phyloP scores from a whole-genome alignment of 2,329 filamentous ascomycete species.

The Chaetomiaceae sp. region DNA sequence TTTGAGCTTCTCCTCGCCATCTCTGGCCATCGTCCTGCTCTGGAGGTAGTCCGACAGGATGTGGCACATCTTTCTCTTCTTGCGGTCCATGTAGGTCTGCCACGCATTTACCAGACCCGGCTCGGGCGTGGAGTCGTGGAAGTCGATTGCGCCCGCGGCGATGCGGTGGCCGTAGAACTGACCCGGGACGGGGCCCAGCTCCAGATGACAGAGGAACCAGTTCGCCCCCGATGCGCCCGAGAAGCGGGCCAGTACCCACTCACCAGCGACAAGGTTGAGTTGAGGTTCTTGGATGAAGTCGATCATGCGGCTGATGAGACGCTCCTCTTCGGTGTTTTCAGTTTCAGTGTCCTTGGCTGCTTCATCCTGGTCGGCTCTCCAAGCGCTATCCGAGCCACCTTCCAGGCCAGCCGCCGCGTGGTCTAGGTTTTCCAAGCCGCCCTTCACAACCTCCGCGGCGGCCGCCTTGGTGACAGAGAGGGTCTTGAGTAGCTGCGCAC shows the following conservation, averaged over 20 bases:
- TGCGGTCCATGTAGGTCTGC: slow-evolving; percentile 30
- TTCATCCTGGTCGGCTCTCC: too few relatives aligned
- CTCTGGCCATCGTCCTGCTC: slow-evolving; percentile 21
- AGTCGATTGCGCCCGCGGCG: slow-evolving; percentile 33
- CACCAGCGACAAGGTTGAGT: slow-evolving; percentile 29
- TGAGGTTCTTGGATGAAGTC: slow-evolving; percentile 30
- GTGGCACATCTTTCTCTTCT: slow-evolving; percentile 30
- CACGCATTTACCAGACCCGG: slow-evolving; percentile 27
- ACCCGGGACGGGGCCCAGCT: slow-evolving; percentile 28
- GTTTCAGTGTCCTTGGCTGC: not conserved
- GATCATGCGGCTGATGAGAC: slow-evolving; percentile 29
- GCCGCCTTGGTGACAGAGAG: slow-evolving; percentile 9
- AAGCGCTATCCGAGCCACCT: too few relatives aligned
- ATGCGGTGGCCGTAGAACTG: slow-evolving; percentile 31
- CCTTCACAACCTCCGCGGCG: not conserved
- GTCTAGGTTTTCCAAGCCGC: not conserved
- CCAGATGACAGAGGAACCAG: slow-evolving; percentile 34
- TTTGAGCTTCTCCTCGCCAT: slow-evolving; percentile 16
- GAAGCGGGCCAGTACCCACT: slow-evolving; percentile 35
- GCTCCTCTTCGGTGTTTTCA: slow-evolving; percentile 23
- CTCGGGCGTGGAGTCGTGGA: slow-evolving; percentile 30
- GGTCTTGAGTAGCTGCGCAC: slow-evolving; percentile 7
- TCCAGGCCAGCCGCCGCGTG: too few relatives aligned
- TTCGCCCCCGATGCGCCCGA: slow-evolving; percentile 29
- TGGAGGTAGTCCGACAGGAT: slow-evolving; percentile 26